Percentiles rank a stretch among this genome's conserved stretches.
phyloP scores from a whole-genome alignment of 371 early-diverging fungal species.

The Umbelopsis sp. region DNA sequence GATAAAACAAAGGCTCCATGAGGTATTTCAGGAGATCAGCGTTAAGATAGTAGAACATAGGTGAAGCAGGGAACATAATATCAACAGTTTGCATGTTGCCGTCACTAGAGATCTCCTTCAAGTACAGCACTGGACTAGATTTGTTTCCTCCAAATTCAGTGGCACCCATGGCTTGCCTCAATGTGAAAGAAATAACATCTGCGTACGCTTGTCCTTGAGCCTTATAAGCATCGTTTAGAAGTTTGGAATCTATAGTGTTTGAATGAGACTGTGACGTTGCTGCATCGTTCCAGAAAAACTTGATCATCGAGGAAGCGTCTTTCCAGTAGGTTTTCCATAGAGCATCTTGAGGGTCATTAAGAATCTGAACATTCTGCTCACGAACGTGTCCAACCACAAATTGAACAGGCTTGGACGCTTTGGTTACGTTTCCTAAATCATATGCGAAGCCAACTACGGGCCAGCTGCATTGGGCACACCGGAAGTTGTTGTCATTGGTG shows the following conservation, averaged over 20 bases:
- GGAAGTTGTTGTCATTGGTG: slow-evolving; percentile 11
- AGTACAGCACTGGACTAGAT: not conserved
- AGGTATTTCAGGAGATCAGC: slow-evolving; percentile 3
- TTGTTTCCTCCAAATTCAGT: slow-evolving; percentile 10
- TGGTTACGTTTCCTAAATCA: slow-evolving; percentile 10
- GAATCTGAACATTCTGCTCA: not conserved
- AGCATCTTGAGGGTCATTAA: not conserved
- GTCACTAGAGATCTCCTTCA: slow-evolving; percentile 18
- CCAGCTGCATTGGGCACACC: slow-evolving; percentile 4
- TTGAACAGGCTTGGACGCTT: not conserved
- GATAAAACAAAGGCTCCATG: slow-evolving; percentile 6
- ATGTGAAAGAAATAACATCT: not conserved
- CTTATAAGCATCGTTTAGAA: not conserved
- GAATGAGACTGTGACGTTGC: not conserved
- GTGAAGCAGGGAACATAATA: not conserved
- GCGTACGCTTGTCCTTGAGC: slow-evolving; percentile 14
- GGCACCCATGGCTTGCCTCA: slow-evolving; percentile 8
- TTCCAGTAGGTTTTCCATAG: slow-evolving; percentile 15
- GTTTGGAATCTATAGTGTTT: not conserved
- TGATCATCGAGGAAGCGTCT: not conserved
- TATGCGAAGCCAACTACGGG: slow-evolving; percentile 9
- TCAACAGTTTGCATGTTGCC: slow-evolving; percentile 21
- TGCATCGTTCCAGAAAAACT: slow-evolving; percentile 3
- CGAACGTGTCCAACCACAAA: slow-evolving; percentile 15
- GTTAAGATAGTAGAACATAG: slow-evolving; percentile 15